These are phyloP conservation scores for Scutellospora calospora DNA, from an alignment of 371 early-diverging fungal genomes.

Conservation along the genomic window DNA sequence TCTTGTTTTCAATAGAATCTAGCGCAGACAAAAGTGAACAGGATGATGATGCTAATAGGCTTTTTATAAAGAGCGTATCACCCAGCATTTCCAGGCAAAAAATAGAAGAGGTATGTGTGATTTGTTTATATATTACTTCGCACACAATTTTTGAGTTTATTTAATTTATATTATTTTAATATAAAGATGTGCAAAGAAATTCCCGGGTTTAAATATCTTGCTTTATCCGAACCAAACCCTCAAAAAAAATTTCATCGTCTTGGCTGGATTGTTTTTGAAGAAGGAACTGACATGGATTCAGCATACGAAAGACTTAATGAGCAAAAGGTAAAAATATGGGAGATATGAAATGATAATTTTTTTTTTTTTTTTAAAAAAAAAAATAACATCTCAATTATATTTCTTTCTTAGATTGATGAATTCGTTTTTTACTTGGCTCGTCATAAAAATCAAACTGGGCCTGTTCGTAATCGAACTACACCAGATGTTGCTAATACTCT, in stretches of 20 bases:
- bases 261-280: slow-evolving; percentile 92
- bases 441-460: slow-evolving; percentile 48
- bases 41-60: slow-evolving; percentile 59
- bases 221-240: slow-evolving; percentile 88
- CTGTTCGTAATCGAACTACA: slow-evolving; percentile 63
- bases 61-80: slow-evolving; percentile 86
- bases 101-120: slow-evolving; percentile 72
- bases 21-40: slow-evolving; percentile 50
- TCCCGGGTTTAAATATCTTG: slow-evolving; percentile 84
- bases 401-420: slow-evolving; percentile 69
- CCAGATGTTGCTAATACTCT: slow-evolving; percentile 69
- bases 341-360: not conserved
- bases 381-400: not conserved
- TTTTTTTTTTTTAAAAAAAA: not conserved
- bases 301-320: slow-evolving; percentile 73
- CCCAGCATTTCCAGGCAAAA: slow-evolving; percentile 77
- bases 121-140: too few species aligned
- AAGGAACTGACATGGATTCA: slow-evolving; percentile 80
- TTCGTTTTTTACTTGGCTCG: slow-evolving; percentile 79
- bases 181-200: slow-evolving; percentile 72
- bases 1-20: too few species aligned
- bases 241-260: slow-evolving; percentile 86
- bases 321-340: slow-evolving; percentile 50
- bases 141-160: not conserved
- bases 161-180: not conserved